A percentile compares a stretch with the other conserved stretches of the same genome.
Evolutionary conservation across 345 rosid genomes (phyloP).

Genomic region (Xanthoceras sorbifolium): DNA sequence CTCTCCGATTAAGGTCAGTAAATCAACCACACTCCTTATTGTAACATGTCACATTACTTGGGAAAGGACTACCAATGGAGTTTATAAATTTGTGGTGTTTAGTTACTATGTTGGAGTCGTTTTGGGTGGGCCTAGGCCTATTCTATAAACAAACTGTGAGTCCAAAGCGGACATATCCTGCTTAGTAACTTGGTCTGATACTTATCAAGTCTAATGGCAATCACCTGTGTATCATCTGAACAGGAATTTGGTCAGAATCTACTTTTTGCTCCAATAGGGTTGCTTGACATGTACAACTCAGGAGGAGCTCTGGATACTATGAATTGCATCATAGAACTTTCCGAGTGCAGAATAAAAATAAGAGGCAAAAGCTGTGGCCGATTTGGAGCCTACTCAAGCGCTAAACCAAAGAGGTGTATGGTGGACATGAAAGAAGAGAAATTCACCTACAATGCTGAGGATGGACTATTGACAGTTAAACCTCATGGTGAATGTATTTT

Average conservation of each 20-base stretch:
- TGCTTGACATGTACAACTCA: constrained; percentile 57
- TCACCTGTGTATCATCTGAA: neutral
- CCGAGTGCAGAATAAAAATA: constrained; percentile 29
- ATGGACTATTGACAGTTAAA: constrained; percentile 49
- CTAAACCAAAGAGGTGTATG: constrained; percentile 45
- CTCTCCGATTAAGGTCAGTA: constrained; percentile 50
- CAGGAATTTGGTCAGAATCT: constrained; percentile 42
- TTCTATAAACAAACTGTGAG: no score
- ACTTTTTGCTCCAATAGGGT: constrained; percentile 50
- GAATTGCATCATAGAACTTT: constrained; percentile 18
- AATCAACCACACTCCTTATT: neutral
- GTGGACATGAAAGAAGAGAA: constrained; percentile 52
- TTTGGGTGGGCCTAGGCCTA: no score
- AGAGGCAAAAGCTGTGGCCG: constrained; percentile 51
- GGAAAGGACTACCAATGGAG: neutral
- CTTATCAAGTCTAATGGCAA: neutral
- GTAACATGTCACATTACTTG: neutral
- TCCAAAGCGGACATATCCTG: no score
- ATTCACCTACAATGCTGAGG: constrained; percentile 39
- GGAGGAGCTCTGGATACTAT: constrained; percentile 65
- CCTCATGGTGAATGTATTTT: constrained; percentile 33
- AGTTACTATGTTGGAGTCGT: neutral
- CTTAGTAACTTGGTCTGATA: neutral
- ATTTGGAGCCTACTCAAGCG: constrained; percentile 55
- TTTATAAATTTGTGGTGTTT: neutral